Evolutionary conservation across 1,139 yeast species (phyloP).

Genomic region (Torulaspora pretoriensis): DNA sequence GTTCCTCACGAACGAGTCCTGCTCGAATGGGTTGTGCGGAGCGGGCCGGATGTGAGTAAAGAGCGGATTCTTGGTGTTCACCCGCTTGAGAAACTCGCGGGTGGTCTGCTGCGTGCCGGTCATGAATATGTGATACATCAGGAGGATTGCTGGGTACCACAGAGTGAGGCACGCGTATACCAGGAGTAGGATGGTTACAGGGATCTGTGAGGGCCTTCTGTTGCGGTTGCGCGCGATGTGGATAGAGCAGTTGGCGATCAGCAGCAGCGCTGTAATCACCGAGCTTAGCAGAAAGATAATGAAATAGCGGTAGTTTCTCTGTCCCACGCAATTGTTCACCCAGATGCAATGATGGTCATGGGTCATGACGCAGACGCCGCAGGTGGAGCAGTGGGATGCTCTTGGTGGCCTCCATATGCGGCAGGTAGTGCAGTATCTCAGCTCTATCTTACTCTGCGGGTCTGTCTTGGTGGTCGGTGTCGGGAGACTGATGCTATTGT

Average conservation of each 20-base stretch:
- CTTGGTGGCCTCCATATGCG: slow-evolving; percentile 67
- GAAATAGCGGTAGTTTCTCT: slow-evolving; percentile 61
- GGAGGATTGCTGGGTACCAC: slow-evolving; percentile 52
- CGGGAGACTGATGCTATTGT: slow-evolving; percentile 55
- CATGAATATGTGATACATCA: slow-evolving; percentile 51
- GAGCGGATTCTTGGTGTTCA: slow-evolving; percentile 36
- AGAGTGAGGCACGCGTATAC: slow-evolving; percentile 45
- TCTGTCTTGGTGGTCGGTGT: slow-evolving; percentile 28
- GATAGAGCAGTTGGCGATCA: slow-evolving; percentile 30
- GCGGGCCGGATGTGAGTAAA: slow-evolving; percentile 28
- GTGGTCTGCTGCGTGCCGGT: slow-evolving; percentile 64
- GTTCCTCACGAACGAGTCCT: slow-evolving; percentile 40
- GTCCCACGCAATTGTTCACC: slow-evolving; percentile 76
- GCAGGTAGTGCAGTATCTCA: slow-evolving; percentile 60
- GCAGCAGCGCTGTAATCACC: slow-evolving; percentile 19
- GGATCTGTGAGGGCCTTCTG: slow-evolving; percentile 30
- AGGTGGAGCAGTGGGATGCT: slow-evolving; percentile 62
- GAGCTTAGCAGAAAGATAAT: slow-evolving; percentile 42
- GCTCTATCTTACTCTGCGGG: slow-evolving; percentile 36
- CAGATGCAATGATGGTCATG: slow-evolving; percentile 81
- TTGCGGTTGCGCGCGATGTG: slow-evolving; percentile 30
- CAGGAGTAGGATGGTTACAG: slow-evolving; percentile 48
- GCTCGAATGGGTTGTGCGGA: slow-evolving; percentile 45
- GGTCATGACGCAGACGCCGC: slow-evolving; percentile 55
- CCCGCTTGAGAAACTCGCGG: slow-evolving; percentile 52